Evolutionary conservation across 2,329 filamentous ascomycete genomes (phyloP), one percentile per base, ranked within the genome.

Genomic region (Colletotrichum sp.): DNA sequence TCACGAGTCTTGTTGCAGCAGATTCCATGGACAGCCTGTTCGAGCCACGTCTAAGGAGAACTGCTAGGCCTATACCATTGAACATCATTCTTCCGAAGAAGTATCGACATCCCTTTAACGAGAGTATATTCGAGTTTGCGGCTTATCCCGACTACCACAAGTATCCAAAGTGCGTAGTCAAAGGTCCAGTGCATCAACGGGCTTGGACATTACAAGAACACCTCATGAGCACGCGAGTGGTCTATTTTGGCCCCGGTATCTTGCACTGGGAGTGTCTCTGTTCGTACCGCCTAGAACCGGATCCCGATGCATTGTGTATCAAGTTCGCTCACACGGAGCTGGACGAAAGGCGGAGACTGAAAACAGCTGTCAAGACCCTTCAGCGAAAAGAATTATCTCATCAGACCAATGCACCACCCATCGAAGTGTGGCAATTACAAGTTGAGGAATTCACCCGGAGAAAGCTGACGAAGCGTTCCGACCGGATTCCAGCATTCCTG

Each of bases 11-110:
- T 15, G n/a, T 39, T 26, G 60, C 60, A 18, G 30, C 30, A 36
- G 60, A 64, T 1, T 36, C 7, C 1, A 18, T 4, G 2, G 34
- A 64, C 5, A 36, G 30, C 4, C 1, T 64, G 1, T 64, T 64
- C 15, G 30, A n/a, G 6, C 2, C 32, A 24, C n/a, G 32, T 3
- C 1, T 3, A 26, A 26, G n/a, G 1, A 0, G 1, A 8, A 24
- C 10, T n/a, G 21, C 18, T 6, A 24, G 34, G 39, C 60, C 60
- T 2, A 8, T 64, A 2, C 60, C 60, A 26, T 10, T 64, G n/a
- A 39, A 39, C 0, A 3, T 64, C 0, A 0, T 0, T 21, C 60
- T 64, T 44, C 13, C 60, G 9, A 64, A 64, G 4, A 36, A 15
- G 3, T 21, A 64, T n/a, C 60, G 60, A 1, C 60, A 24, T 26